Base-by-base conservation (phyloP, 2,329 filamentous ascomycete genomes). In the Alternaria postmessia region DNA sequence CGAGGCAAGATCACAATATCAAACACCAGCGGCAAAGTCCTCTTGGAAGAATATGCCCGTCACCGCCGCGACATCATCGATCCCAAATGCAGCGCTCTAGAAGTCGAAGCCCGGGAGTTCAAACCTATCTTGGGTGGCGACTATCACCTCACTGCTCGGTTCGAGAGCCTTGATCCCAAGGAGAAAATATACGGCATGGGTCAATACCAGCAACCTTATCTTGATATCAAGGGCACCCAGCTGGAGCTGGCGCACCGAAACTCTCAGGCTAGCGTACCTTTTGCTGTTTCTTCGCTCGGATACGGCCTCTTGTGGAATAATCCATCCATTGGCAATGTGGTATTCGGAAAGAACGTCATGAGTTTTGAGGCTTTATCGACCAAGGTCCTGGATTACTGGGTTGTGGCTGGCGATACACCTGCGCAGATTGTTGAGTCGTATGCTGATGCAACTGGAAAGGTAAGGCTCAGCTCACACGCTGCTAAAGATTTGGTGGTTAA, bases 161-260 rank as follows among this genome's bases (percentile, higher is more conserved):
- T 90, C 54, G 88, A 90, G 70, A 85, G 84, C 1, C 70, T 85
- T 2, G 65, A 84, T 54, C 75, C 78, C 0, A 78, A 84, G 18
- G 88, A 90, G 71, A 86, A 84, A 69, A 85, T 90, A n/a, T 90
- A 83, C 67, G 88, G 88, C 20, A 90, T 90, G 87, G 88, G 88
- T 0, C 88, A 90, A 74, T 90, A 90, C 61, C 88, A 90, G 67
- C 87, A 90, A 65, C 85, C 86, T 0, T 82, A 80, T 52, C 78
- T 90, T n/a, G 82, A 90, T 68, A 79, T 90, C 49, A 90, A 89
- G 65, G 88, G 88, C 0, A 70, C 80, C 0, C 87, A 90, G 57
- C 73, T 90, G 1, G 88, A 90, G 69, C 81, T 90, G 3, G 87
- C 88, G 0, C 88, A 90, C 38, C 83, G 88, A 1, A 90, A 90